Percentiles rank a stretch among this genome's conserved stretches.
These are phyloP conservation scores for Saitozyma podzolica DNA, from an alignment of 768 basidiomycete species.

Conservation along the genomic window DNA sequence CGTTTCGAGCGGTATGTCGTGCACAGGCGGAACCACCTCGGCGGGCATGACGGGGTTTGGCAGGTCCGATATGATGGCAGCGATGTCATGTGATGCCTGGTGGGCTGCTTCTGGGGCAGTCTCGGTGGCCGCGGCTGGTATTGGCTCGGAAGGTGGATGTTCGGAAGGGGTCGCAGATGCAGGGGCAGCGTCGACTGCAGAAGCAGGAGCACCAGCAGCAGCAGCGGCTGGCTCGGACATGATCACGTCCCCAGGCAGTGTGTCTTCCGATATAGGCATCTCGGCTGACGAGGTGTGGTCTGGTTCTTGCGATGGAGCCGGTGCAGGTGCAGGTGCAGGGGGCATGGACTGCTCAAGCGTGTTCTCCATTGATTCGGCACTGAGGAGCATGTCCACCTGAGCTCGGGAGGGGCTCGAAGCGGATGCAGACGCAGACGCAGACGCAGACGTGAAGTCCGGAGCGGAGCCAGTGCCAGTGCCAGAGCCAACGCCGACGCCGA, in stretches of 20 bases:
- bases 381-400: slow-evolving; percentile 20
- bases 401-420: slow-evolving; percentile 2
- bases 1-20: slow-evolving; percentile 16
- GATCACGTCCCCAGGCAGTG: too few relatives aligned
- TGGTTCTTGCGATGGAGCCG: slow-evolving; percentile 1
- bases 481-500: not conserved
- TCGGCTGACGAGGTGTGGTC: not conserved
- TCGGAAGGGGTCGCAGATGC: not conserved
- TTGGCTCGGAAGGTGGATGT: too few relatives aligned
- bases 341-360: slow-evolving; percentile 40
- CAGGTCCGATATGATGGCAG: slow-evolving; percentile 23
- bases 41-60: slow-evolving; percentile 27
- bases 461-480: not conserved
- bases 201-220: not conserved
- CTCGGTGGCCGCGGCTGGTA: not conserved
- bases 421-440: not conserved
- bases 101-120: slow-evolving; percentile 17
- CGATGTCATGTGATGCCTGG: not conserved
- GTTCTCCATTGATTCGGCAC: slow-evolving; percentile 30
- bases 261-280: not conserved
- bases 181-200: not conserved
- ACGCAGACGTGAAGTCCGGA: not conserved
- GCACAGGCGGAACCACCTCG: slow-evolving; percentile 11
- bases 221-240: too few relatives aligned
- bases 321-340: slow-evolving; percentile 15